Percentiles rank a stretch among this genome's conserved stretches.
Evolutionary conservation across 495 filamentous ascomycete species (phyloP).

Genomic region (Hypoxylon rickii): DNA sequence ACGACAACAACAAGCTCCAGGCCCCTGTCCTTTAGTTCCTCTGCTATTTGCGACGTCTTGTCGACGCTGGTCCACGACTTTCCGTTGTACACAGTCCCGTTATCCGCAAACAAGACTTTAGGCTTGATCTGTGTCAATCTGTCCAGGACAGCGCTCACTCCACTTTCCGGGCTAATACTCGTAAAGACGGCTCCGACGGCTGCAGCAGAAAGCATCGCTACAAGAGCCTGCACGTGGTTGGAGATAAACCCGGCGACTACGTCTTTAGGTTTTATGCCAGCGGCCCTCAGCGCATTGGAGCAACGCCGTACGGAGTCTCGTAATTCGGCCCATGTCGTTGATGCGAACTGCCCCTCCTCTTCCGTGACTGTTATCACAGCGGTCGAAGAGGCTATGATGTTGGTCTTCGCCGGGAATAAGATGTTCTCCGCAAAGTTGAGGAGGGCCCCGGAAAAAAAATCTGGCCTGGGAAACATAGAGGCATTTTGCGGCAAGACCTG

Average conservation of each 20-base stretch:
- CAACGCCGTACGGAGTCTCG: constrained; percentile 76
- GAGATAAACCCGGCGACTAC: constrained; percentile 83
- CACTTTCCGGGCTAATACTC: constrained; percentile 82
- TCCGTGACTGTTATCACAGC: constrained; percentile 80
- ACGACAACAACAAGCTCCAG: constrained; percentile 73
- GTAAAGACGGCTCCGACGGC: constrained; percentile 90
- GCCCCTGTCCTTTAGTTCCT: constrained; percentile 59
- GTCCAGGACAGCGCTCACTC: constrained; percentile 74
- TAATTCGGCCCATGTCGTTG: constrained; percentile 78
- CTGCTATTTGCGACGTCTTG: constrained; percentile 75
- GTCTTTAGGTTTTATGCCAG: constrained; percentile 69
- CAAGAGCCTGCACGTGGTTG: constrained; percentile 81
- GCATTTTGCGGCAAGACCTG: constrained; percentile 71
- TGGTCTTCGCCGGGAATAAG: constrained; percentile 66
- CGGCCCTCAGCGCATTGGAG: constrained; percentile 68
- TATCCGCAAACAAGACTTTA: constrained; percentile 80
- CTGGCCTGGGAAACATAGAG: constrained; percentile 81
- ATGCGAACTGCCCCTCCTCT: constrained; percentile 59
- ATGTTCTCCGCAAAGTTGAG: constrained; percentile 95
- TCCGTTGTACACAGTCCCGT: constrained; percentile 85
- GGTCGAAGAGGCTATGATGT: constrained; percentile 58
- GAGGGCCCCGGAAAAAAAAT: constrained; percentile 76
- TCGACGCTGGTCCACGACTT: constrained; percentile 72
- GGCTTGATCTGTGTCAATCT: constrained; percentile 82
- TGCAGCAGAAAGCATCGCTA: constrained; percentile 83